Evolutionary conservation across 352 stramenopile genomes (phyloP).

Genomic region (Phytophthora pluvialis): DNA sequence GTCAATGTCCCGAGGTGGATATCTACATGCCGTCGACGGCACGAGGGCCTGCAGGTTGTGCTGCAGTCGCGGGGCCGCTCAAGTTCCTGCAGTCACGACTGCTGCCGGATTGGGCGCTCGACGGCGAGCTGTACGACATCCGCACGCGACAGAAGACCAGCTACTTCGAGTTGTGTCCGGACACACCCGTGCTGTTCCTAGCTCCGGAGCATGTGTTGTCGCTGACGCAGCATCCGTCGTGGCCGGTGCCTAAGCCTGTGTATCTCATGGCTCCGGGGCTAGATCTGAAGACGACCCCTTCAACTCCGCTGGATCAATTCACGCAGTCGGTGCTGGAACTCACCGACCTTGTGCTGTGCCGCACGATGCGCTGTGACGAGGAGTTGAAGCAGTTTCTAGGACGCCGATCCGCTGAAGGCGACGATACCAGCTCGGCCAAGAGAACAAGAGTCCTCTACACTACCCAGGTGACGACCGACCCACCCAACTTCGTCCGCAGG

Average conservation of each 20-base stretch:
- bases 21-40: constrained; percentile 53
- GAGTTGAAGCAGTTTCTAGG: constrained; percentile 26
- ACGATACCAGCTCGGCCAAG: neutral
- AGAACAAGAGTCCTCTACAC: constrained; percentile 47
- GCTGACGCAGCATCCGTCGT: constrained; percentile 23
- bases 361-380: constrained; percentile 25
- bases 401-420: neutral
- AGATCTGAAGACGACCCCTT: constrained; percentile 2
- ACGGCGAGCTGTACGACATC: constrained; percentile 27
- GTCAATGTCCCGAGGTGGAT: constrained; percentile 61
- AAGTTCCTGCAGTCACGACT: constrained; percentile 41
- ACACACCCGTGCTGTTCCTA: constrained; percentile 50
- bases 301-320: constrained; percentile 1
- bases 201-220: constrained; percentile 34
- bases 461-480: constrained; percentile 40
- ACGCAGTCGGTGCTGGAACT: constrained; percentile 15
- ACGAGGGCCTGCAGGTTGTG: constrained; percentile 42
- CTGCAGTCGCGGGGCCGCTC: constrained; percentile 50
- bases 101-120: constrained; percentile 39
- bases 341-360: constrained; percentile 33
- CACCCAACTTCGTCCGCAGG: constrained; percentile 19
- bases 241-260: constrained; percentile 50
- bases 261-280: constrained; percentile 45
- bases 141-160: constrained; percentile 11
- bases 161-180: constrained; percentile 59